Evolutionary conservation across 225 moss, liverwort and hornwort species (phyloP).

Genomic region (Lunularia cruciata): DNA sequence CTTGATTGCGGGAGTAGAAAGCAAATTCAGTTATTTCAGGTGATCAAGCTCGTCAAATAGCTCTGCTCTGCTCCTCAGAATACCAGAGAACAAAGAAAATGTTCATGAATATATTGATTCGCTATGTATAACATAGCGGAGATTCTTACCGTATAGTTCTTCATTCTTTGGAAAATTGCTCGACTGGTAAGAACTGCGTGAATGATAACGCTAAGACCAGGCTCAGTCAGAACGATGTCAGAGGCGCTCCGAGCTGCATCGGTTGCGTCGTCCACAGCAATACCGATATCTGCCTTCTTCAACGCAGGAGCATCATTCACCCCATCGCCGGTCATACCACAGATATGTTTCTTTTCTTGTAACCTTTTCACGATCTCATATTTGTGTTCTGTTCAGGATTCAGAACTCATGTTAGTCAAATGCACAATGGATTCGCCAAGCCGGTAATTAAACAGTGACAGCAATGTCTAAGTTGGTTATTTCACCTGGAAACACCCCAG

Average conservation of each 20-base stretch:
- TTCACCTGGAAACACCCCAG: slow-evolving; percentile 56
- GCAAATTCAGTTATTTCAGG: not conserved
- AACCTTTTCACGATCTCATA: slow-evolving; percentile 49
- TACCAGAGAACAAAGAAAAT: not conserved
- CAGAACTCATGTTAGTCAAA: not conserved
- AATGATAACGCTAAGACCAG: slow-evolving; percentile 28
- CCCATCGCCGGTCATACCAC: slow-evolving; percentile 54
- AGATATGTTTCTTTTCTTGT: slow-evolving; percentile 44
- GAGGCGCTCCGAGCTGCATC: slow-evolving; percentile 43
- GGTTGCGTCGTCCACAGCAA: slow-evolving; percentile 48
- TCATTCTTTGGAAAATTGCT: slow-evolving; percentile 49
- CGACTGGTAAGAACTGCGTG: slow-evolving; percentile 24
- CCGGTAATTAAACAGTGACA: not conserved
- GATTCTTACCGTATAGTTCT: slow-evolving; percentile 42
- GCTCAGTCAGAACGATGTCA: slow-evolving; percentile 23
- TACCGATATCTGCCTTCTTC: slow-evolving; percentile 57
- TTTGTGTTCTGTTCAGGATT: slow-evolving; percentile 38
- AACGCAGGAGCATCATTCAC: slow-evolving; percentile 52
- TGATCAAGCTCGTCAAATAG: not conserved
- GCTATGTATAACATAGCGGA: not conserved
- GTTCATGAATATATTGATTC: not conserved
- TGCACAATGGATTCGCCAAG: not conserved
- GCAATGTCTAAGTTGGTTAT: not conserved
- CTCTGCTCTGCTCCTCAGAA: not conserved
- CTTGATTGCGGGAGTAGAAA: not conserved